Evolutionary conservation across 352 stramenopile genomes (phyloP).

Genomic region (Pythium sp.): DNA sequence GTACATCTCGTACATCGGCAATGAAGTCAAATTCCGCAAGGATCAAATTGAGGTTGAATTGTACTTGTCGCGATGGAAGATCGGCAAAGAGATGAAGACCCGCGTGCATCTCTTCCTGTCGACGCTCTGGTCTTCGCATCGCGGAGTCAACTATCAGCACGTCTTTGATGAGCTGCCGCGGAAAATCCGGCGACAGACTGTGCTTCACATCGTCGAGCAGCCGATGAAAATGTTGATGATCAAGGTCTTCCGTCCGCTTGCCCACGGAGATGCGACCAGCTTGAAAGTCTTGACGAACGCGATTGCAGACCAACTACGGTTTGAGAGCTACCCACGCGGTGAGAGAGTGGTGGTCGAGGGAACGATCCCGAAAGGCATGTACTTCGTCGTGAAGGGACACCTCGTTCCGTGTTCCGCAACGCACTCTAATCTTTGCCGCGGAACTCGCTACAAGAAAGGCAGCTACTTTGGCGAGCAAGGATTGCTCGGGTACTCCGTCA

Average conservation of each 20-base stretch:
- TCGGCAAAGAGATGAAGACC: conserved; percentile 32
- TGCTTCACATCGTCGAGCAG: conserved; percentile 43
- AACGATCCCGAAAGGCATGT: conserved; percentile 64
- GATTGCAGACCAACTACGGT: conserved; percentile 50
- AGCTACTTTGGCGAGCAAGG: conserved; percentile 65
- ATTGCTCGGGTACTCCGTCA: conserved; percentile 54
- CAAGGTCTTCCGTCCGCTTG: conserved; percentile 28
- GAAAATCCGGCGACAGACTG: conserved; percentile 39
- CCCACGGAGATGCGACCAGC: conserved; percentile 16
- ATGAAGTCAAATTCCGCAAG: conserved; percentile 65
- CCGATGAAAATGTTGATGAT: conserved; percentile 35
- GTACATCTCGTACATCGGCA: conserved; percentile 65
- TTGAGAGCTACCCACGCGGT: conserved; percentile 63
- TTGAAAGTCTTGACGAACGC: conserved; percentile 31
- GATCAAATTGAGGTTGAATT: conserved; percentile 55
- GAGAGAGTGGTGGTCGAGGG: conserved; percentile 63
- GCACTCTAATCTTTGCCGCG: background rate
- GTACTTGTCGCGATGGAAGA: conserved; percentile 45
- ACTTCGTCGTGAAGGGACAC: conserved; percentile 62
- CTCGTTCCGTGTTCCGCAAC: conserved; percentile 21
- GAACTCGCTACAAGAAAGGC: conserved; percentile 18
- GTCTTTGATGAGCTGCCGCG: conserved; percentile 44
- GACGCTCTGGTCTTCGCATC: conserved; percentile 56
- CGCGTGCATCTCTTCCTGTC: conserved; percentile 51
- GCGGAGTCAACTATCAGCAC: conserved; percentile 48